Base-by-base conservation (phyloP, 495 filamentous ascomycete genomes). In the Tuber borchii region DNA sequence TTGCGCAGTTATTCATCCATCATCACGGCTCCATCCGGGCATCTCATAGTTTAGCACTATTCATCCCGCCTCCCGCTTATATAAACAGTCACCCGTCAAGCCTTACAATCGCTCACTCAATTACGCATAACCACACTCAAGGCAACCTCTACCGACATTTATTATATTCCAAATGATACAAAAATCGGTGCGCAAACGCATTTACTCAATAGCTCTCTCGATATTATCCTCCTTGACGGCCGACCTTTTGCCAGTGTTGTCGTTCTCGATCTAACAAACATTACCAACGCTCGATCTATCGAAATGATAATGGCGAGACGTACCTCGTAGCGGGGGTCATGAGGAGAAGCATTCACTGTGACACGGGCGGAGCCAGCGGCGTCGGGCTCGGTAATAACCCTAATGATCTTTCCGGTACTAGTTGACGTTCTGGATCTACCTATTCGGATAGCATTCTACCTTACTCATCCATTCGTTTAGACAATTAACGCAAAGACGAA, bases 191-290 rank as follows among this genome's bases (percentile, higher is more conserved):
- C 44, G 12, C 26, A 70, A 43, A 51, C 34, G 31, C 73, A 19
- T 3, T 44, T 22, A 40, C 73, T 22, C 70, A 81, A 74, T 73
- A 40, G 81, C 77, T n/a, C 71, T 76, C 74, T 80, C 81, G 42
- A 82, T 82, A 40, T 80, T 82, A 3, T 71, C 76, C 75, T 82
- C 81, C 71, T 82, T 82, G 20, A 82, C 75, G 14, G 81, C 81
- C 22, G 77, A 68, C 2, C 75, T 82, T 48, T 82, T 82, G 1
- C 81, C 80, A 1, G 81, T 82, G 22, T 82, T 82, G 9, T 82
- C 77, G 43, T 82, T 82, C 51, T 77, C 69, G 48, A 82, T 82
- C 81, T 82, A 72, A 40, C n/a, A 39, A 12, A 3, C 39, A 44
- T 75, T 8, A 79, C 26, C 34, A 22, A 75, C 12, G 39, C 14